Evolutionary conservation across 2,329 filamentous ascomycete genomes (phyloP).

Genomic region (Chaetoscypha palmicola): DNA sequence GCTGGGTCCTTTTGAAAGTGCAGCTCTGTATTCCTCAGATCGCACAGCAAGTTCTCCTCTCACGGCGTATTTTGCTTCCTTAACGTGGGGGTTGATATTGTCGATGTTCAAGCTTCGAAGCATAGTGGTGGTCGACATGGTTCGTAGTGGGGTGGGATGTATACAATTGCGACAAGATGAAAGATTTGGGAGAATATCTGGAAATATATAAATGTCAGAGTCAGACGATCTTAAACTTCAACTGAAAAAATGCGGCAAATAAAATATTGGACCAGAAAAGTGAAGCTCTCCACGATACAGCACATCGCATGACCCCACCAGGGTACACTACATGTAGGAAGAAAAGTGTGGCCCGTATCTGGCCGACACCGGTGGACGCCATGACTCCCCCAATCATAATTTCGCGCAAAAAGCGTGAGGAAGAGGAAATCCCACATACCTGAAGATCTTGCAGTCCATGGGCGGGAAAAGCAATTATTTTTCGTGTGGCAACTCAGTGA

Average conservation of each 20-base stretch:
- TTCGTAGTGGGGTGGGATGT: slow-evolving; percentile 12
- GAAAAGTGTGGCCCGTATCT: slow-evolving; percentile 1
- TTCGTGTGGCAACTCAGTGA: slow-evolving; percentile 5
- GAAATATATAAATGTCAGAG: slow-evolving; percentile 8
- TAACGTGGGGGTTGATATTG: slow-evolving; percentile 89
- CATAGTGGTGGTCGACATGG: slow-evolving; percentile 32
- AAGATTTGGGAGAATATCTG: slow-evolving; percentile 11
- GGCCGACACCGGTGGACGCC: slow-evolving; percentile 17
- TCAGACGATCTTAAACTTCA: slow-evolving; percentile 8
- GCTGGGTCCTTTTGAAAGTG: slow-evolving; percentile 50
- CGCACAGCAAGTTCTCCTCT: slow-evolving; percentile 91
- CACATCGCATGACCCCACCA: slow-evolving; percentile 23
- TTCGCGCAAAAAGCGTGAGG: too few relatives aligned
- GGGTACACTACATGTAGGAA: slow-evolving; percentile 6
- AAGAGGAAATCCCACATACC: slow-evolving; percentile 17
- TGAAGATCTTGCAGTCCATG: slow-evolving; percentile 12
- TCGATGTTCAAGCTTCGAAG: slow-evolving; percentile 59
- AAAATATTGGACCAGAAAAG: too few relatives aligned
- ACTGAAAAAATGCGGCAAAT: slow-evolving; percentile 12
- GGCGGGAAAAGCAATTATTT: slow-evolving; percentile 15
- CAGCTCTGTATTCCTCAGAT: slow-evolving; percentile 81
- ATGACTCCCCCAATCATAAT: too few relatives aligned
- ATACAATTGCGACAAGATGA: neutral
- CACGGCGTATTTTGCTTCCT: slow-evolving; percentile 88
- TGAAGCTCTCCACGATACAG: too few relatives aligned